Conservation (phyloP, 2,329 filamentous ascomycete genomes). For the Myriosclerotinia duriaeana region DNA sequence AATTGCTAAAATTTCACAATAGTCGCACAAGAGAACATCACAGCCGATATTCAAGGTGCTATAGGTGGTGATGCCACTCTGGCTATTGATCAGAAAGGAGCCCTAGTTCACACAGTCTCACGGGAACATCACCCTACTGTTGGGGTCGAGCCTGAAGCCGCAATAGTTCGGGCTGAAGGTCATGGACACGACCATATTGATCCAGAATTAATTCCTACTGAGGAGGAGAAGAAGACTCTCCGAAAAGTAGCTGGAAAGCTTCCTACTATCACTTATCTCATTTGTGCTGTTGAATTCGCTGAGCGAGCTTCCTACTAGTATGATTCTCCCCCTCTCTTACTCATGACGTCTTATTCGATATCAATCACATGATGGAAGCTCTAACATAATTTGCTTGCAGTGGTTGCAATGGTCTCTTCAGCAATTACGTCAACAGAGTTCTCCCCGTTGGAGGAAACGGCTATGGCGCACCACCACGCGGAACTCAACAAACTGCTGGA, state of each 20-base stretch:
- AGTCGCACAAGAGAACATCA: conserved; percentile 25
- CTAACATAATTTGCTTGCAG: conserved; percentile 11
- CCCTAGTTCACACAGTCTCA: conserved; percentile 27
- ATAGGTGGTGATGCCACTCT: conserved; percentile 26
- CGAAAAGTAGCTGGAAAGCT: conserved; percentile 63
- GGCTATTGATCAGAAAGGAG: conserved; percentile 28
- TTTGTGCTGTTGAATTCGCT: conserved; percentile 72
- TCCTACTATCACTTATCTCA: conserved; percentile 64
- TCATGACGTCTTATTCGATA: conserved; percentile 43
- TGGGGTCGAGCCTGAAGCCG: conserved; percentile 1
- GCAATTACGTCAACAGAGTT: conserved; percentile 62
- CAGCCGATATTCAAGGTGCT: conserved; percentile 25
- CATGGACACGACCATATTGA: conserved; percentile 7
- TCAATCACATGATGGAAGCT: conserved; percentile 24
- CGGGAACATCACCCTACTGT: not conserved
- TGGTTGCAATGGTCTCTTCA: conserved; percentile 18
- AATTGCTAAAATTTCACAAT: not conserved
- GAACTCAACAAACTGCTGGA: conserved; percentile 46
- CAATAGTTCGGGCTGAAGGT: not conserved
- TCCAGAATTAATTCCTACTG: conserved; percentile 44
- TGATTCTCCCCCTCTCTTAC: conserved; percentile 46
- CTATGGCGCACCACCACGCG: conserved; percentile 42
- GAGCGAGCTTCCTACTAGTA: conserved; percentile 80
- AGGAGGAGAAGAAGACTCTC: conserved; percentile 61
- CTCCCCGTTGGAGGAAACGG: conserved; percentile 51